Conservation (phyloP, 139 green algal species). For the Chloropicon primus region DNA sequence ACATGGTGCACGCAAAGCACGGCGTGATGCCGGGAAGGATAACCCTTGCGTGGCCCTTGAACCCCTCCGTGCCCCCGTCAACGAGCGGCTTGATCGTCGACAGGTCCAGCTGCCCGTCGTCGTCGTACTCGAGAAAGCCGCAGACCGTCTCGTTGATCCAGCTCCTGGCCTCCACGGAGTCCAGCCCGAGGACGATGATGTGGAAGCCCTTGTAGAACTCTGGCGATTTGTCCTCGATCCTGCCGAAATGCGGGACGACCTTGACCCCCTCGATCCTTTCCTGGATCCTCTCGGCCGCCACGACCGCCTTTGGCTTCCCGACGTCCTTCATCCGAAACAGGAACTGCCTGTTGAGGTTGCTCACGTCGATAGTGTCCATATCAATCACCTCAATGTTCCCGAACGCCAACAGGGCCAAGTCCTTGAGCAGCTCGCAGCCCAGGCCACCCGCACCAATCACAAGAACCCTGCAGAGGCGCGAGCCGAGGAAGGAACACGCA, state of each 20-base stretch:
- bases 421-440: slow-evolving; percentile 98
- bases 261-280: slow-evolving; percentile 57
- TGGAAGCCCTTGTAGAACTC: slow-evolving; percentile 88
- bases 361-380: slow-evolving; percentile 99
- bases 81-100: slow-evolving; percentile 87
- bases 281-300: slow-evolving; percentile 75
- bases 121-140: slow-evolving; percentile 84
- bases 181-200: slow-evolving; percentile 87
- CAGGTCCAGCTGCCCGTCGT: slow-evolving; percentile 58
- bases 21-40: slow-evolving; percentile 89
- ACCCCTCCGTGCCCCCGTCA: slow-evolving; percentile 97
- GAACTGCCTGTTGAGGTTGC: slow-evolving; percentile 98
- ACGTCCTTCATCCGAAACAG: slow-evolving; percentile 92
- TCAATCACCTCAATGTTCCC: slow-evolving; percentile 97
- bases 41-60: slow-evolving; percentile 93
- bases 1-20: slow-evolving; percentile 99
- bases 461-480: slow-evolving; percentile 38
- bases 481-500: too few species aligned
- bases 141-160: slow-evolving; percentile 98
- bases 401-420: slow-evolving; percentile 89
- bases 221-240: slow-evolving; percentile 88
- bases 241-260: slow-evolving; percentile 69
- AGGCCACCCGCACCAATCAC: slow-evolving; percentile 89
- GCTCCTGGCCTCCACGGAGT: slow-evolving; percentile 87
- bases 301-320: slow-evolving; percentile 79